phyloP scores from a whole-genome alignment of 768 basidiomycete genomes.

The Pleurotus platypus region DNA sequence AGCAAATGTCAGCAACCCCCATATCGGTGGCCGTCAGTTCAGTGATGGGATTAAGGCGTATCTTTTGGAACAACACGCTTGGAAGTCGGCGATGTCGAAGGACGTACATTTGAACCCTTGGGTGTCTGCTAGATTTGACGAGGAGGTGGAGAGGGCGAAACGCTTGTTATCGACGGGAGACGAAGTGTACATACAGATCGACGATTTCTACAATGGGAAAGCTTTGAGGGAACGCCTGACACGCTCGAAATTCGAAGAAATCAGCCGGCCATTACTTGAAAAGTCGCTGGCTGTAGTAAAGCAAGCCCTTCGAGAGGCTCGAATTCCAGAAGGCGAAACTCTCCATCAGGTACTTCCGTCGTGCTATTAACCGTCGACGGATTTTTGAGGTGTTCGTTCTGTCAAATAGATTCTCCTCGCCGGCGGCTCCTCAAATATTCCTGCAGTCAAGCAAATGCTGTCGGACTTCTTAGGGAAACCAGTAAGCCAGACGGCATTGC shows the following conservation, averaged over 20 bases:
- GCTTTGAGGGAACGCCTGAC: conserved; percentile 80
- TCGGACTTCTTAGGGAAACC: conserved; percentile 65
- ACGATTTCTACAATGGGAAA: conserved; percentile 67
- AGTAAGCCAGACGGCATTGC: conserved; percentile 67
- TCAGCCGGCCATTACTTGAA: conserved; percentile 79
- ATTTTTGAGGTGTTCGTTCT: conserved; percentile 16
- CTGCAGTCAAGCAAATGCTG: conserved; percentile 62
- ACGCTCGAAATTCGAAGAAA: conserved; percentile 81
- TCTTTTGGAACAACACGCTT: conserved; percentile 66
- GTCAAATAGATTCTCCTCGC: conserved; percentile 30
- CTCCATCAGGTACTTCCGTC: conserved; percentile 53
- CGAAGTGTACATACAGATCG: conserved; percentile 58
- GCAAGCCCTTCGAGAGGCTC: conserved; percentile 79
- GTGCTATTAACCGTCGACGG: background rate
- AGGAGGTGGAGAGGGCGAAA: conserved; percentile 74
- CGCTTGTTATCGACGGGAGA: conserved; percentile 52
- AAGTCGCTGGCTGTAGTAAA: conserved; percentile 86
- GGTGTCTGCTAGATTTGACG: conserved; percentile 68
- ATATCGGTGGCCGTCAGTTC: conserved; percentile 67
- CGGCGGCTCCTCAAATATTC: conserved; percentile 73
- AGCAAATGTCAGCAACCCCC: conserved; percentile 69
- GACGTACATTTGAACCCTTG: conserved; percentile 59
- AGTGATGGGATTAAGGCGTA: conserved; percentile 74
- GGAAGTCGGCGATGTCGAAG: conserved; percentile 48
- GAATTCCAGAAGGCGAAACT: conserved; percentile 66